These are phyloP conservation scores for Alternaria brassicae DNA, from an alignment of 2,329 filamentous ascomycete species.

Conservation along the genomic window DNA sequence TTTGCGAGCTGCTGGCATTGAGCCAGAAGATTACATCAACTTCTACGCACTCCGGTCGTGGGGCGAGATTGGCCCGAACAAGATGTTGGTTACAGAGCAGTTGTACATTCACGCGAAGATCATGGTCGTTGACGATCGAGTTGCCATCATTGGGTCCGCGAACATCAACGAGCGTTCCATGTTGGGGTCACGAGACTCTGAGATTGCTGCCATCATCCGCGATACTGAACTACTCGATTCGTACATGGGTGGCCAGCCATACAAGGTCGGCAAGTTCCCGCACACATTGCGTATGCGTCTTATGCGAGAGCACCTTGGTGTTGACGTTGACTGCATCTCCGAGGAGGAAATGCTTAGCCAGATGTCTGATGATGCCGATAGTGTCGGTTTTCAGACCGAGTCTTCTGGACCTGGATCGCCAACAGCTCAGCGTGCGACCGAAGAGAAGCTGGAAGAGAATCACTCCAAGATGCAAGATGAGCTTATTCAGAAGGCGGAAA, in stretches of 20 bases:
- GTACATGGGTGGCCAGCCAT: constrained; percentile 87
- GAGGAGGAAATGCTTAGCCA: constrained; percentile 47
- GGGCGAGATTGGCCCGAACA: constrained; percentile 85
- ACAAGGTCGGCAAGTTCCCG: constrained; percentile 88
- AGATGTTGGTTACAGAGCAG: constrained; percentile 89
- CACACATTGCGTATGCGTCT: constrained; percentile 90
- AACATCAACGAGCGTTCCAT: constrained; percentile 99
- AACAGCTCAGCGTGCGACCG: constrained; percentile 43
- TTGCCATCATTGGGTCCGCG: constrained; percentile 92
- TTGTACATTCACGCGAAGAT: constrained; percentile 98
- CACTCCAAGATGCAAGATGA: constrained; percentile 61
- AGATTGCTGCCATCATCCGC: constrained; percentile 86
- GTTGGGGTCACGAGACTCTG: constrained; percentile 89
- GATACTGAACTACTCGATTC: constrained; percentile 94
- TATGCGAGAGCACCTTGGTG: constrained; percentile 96
- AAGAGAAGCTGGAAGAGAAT: constrained; percentile 51
- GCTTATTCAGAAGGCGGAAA: constrained; percentile 62
- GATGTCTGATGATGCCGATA: constrained; percentile 65
- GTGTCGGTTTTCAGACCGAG: constrained; percentile 64
- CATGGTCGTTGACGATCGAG: constrained; percentile 93
- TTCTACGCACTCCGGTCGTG: constrained; percentile 93
- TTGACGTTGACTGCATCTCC: constrained; percentile 85
- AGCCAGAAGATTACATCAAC: constrained; percentile 92
- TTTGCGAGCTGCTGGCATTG: constrained; percentile 78
- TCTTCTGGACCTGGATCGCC: constrained; percentile 45